Evolutionary conservation across 2,329 filamentous ascomycete species (phyloP).

Genomic region (Fusarium abutilonis): DNA sequence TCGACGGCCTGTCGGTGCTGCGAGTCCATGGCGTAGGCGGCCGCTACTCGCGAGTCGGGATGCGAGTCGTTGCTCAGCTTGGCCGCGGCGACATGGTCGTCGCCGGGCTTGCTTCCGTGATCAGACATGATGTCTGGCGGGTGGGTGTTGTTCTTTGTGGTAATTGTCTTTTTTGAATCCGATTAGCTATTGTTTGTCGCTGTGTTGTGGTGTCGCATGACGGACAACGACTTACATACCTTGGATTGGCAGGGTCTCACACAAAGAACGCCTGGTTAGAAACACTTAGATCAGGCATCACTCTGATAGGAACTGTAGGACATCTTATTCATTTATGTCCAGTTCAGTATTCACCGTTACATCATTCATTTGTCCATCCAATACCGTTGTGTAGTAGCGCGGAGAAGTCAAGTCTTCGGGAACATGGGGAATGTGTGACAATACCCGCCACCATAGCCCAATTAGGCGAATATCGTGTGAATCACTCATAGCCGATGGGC

Average conservation of each 20-base stretch:
- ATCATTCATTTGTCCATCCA: slow-evolving; percentile 21
- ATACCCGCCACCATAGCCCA: slow-evolving; percentile 11
- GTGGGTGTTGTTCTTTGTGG: background rate
- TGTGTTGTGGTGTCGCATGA: background rate
- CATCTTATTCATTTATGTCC: slow-evolving; percentile 10
- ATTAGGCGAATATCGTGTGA: slow-evolving; percentile 1
- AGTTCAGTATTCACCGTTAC: slow-evolving; percentile 17
- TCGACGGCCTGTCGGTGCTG: slow-evolving; percentile 68
- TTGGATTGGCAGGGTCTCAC: slow-evolving; percentile 4
- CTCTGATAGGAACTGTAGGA: background rate
- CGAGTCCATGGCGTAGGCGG: slow-evolving; percentile 47
- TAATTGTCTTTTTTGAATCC: background rate
- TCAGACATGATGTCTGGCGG: slow-evolving; percentile 13
- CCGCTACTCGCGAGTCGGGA: slow-evolving; percentile 12
- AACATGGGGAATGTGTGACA: slow-evolving; percentile 29
- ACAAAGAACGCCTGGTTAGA: background rate
- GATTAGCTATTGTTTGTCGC: background rate
- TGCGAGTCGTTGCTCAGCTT: slow-evolving; percentile 35
- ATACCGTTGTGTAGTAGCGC: slow-evolving; percentile 10
- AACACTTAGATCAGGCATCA: background rate
- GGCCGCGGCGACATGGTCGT: slow-evolving; percentile 31
- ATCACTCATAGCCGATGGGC: slow-evolving; percentile 5
- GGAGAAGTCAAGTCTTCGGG: background rate
- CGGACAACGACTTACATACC: background rate
- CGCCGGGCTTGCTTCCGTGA: slow-evolving; percentile 15